These are phyloP conservation scores for Rubia occidens DNA, from an alignment of 305 asterid genomes.

Conservation along the genomic window DNA sequence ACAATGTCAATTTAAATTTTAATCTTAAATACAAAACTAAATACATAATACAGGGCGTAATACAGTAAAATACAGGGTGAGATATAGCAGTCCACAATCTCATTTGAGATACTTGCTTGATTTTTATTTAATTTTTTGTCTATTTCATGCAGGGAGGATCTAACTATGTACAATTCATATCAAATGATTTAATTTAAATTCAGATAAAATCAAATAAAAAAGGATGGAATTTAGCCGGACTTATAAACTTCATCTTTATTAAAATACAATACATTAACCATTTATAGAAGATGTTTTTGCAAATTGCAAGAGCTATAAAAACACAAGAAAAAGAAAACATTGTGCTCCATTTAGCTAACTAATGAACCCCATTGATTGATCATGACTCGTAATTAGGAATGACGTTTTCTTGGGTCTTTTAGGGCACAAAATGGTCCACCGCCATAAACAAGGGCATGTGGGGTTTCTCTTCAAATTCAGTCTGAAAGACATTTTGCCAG, in stretches of 20 bases:
- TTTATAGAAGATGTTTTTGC: background rate
- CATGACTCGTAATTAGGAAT: background rate
- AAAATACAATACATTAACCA: background rate
- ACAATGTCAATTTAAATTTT: too few species aligned
- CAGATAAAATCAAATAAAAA: too few species aligned
- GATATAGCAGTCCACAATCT: too few species aligned
- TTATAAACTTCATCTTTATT: background rate
- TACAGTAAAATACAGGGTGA: too few species aligned
- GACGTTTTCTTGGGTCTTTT: background rate
- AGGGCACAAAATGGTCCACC: constrained; percentile 12
- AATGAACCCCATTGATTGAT: background rate
- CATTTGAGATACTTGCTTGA: too few species aligned
- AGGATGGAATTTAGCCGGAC: too few species aligned
- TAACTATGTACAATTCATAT: too few species aligned
- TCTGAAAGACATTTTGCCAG: constrained; percentile 23
- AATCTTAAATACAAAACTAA: too few species aligned
- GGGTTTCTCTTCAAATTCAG: constrained; percentile 15
- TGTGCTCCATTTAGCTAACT: background rate
- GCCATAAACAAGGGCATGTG: constrained; percentile 21
- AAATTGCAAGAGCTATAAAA: background rate
- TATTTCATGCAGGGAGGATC: too few species aligned
- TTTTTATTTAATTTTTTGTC: too few species aligned
- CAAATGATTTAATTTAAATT: too few species aligned
- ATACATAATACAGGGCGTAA: too few species aligned
- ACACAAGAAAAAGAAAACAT: background rate